A percentile compares a stretch with the other conserved stretches of the same genome.
phyloP scores from a whole-genome alignment of 1,284 basidiomycete species.

The Boletus sp. region DNA sequence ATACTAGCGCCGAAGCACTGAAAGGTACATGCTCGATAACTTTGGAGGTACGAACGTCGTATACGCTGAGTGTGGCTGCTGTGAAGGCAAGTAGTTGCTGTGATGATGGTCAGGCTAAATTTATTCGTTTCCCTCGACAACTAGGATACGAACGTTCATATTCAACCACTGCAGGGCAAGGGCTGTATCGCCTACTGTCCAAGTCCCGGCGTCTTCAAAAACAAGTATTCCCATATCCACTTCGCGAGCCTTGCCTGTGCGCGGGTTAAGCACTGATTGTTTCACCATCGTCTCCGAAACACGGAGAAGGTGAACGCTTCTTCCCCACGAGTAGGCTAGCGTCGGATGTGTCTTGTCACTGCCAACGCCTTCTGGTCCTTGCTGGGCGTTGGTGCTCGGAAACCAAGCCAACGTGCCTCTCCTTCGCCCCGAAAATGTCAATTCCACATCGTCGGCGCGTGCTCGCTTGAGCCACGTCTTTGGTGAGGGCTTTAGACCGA shows the following conservation, averaged over 20 bases:
- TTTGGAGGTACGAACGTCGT: conserved; percentile 58
- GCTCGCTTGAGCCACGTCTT: conserved; percentile 90
- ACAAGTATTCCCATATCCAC: conserved; percentile 63
- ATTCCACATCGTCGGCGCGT: conserved; percentile 50
- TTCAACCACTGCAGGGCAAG: conserved; percentile 76
- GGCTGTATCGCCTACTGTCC: conserved; percentile 56
- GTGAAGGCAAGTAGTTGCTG: conserved; percentile 70
- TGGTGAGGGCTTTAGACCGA: conserved; percentile 89
- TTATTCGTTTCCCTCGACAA: conserved; percentile 3
- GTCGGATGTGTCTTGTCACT: conserved; percentile 48
- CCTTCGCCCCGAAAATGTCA: conserved; percentile 47
- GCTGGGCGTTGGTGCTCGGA: conserved; percentile 47
- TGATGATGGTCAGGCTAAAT: conserved; percentile 9
- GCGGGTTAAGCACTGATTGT: conserved; percentile 50
- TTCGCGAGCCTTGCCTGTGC: conserved; percentile 58
- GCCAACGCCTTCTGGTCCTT: conserved; percentile 27
- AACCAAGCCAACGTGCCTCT: conserved; percentile 77
- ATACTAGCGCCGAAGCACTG: conserved; percentile 54
- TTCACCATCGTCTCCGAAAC: conserved; percentile 61
- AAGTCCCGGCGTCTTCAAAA: conserved; percentile 56
- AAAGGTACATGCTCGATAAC: conserved; percentile 60
- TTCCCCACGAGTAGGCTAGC: conserved; percentile 84
- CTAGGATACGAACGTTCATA: conserved; percentile 61
- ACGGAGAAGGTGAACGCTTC: conserved; percentile 59
- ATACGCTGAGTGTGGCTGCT: conserved; percentile 59